Base-by-base conservation (phyloP, 257 asterid species). In the Nicotiana sylvestris region DNA sequence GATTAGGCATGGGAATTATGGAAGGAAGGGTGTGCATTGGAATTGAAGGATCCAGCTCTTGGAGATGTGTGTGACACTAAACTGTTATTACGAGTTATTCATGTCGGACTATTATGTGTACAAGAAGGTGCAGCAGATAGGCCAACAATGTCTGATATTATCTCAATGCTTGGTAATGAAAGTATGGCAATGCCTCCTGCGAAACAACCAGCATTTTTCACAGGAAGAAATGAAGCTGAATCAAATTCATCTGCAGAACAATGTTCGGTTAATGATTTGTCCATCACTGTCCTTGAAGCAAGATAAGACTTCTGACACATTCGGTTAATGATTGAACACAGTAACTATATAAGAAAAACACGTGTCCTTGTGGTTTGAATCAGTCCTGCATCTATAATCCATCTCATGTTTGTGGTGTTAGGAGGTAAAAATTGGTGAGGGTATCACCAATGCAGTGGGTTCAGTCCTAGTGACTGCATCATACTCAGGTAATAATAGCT, bases 1-100 rank as follows among this genome's bases (percentile, higher is more conserved):
- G 21, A 62, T 39, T 82, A 93, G 95, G 93, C 89, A 10, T 93
- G 96, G 93, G 92, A 89, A 85, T 85, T 83, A 18, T 92, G 78
- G 78, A 69, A n/a, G 46, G 78, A 69, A 69, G 1, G 3, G 57
- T 39, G 78, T 70, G 93, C 95, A 74, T 49, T 56, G 83, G 81
- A n/a, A 88, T 67, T 55, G 62, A 60, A 70, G 90, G 93, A 92
- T 86, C 91, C 89, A 32, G 68, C 57, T 9, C 81, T 91, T 27
- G 85, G 67, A 12, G 81, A 82, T 77, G 81, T 90, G 15, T 87
- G 88, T 81, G 69, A 62, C 37, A 64, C 43, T 32, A 86, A 81
- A 33, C 89, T 82, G 83, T 5, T 91, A 61, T 82, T 83, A 16
- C 85, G 89, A 84, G 87, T 88, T 81, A 82, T 93, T 43, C 89